phyloP scores from a whole-genome alignment of 2,329 filamentous ascomycete genomes.

The Stachybotrys chlorohalonatus region DNA sequence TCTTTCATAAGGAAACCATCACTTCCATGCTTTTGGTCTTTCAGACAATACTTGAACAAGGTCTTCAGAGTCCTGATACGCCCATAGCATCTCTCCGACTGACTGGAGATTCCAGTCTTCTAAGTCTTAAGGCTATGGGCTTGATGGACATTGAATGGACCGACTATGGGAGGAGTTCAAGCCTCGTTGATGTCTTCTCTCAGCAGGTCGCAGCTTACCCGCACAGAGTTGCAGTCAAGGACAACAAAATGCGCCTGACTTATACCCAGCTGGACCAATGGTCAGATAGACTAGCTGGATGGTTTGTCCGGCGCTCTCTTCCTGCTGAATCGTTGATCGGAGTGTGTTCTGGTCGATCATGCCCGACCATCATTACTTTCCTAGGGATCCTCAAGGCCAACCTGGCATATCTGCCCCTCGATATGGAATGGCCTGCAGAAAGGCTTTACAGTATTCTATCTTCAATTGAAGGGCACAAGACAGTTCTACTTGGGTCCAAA shows the following conservation, averaged over 20 bases:
- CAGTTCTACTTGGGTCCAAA: too few species aligned
- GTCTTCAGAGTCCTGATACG: neutral
- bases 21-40: constrained; percentile 5
- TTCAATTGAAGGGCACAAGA: too few species aligned
- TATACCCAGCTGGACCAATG: constrained; percentile 22
- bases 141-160: constrained; percentile 6
- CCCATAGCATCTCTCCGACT: constrained; percentile 4
- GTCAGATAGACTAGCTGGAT: constrained; percentile 20
- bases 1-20: constrained; percentile 5
- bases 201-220: constrained; percentile 2
- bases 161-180: constrained; percentile 6
- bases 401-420: constrained; percentile 34
- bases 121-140: constrained; percentile 6
- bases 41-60: constrained; percentile 2
- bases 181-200: constrained; percentile 5
- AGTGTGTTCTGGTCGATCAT: constrained; percentile 56
- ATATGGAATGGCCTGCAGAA: constrained; percentile 10
- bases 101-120: neutral
- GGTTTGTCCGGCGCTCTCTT: constrained; percentile 36
- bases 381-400: constrained; percentile 52
- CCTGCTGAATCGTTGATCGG: constrained; percentile 45
- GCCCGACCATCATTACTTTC: constrained; percentile 39
- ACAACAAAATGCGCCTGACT: neutral
- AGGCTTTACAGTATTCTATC: neutral
- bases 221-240: constrained; percentile 4